Base-by-base conservation (phyloP, 352 stramenopile species). In the Globisporangium solare region DNA sequence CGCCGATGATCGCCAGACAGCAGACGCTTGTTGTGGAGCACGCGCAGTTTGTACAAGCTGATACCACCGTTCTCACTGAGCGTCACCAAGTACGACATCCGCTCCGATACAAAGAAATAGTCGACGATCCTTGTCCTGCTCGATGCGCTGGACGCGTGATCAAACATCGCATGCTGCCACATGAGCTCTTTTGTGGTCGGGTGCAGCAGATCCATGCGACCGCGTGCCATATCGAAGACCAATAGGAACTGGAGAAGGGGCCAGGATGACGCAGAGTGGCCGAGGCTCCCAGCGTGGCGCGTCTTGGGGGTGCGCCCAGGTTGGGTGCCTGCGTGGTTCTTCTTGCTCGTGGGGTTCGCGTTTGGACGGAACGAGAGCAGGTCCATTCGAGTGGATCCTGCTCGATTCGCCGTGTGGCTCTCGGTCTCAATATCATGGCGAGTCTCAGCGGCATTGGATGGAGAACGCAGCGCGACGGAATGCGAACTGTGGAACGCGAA, bases 61-160 rank as follows among this genome's bases (percentile, higher is more conserved):
- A 65, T 15, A 10, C 45, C 37, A 6, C 53, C 47, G n/a, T 24
- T 47, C 11, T 21, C 47, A 6, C 40, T 37, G 37, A 65, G 21
- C 14, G 47, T 55, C 11, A 45, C 58, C 22, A 65, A 35, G 20
- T 52, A 52, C 47, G 51, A 56, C 27, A 49, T 60, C 4, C 53
- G 58, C 18, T 65, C 58, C 27, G 58, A 65, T 24, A 22, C 40
- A n/a, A 60, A 65, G 51, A 56, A 54, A 52, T 50, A 65, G 47
- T 65, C 52, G 11, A 45, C 18, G 22, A 65, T 51, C 39, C 18
- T 24, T 6, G 27, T 35, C 5, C 27, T 35, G 10, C 27, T 35
- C 27, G 27, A 35, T 35, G 27, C 27, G 10, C 27, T 6, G 1
- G 27, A 47, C 31, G 27, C 15, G 17, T n/a, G 12, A 20, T 32